phyloP scores from a whole-genome alignment of 345 rosid species.

The Hibiscus syriacus region DNA sequence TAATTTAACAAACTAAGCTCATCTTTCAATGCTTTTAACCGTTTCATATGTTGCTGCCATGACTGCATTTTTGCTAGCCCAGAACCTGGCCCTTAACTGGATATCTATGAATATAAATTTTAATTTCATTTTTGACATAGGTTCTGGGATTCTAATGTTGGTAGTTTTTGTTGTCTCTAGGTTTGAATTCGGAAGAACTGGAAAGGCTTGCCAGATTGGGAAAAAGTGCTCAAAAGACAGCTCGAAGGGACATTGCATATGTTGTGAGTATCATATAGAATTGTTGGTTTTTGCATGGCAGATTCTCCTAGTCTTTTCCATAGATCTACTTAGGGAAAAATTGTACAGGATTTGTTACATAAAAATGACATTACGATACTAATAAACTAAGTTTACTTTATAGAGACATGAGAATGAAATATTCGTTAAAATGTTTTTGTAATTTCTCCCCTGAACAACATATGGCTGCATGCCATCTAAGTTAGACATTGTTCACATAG shows the following conservation, averaged over 20 bases:
- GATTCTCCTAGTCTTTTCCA: background rate
- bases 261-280: constrained; percentile 54
- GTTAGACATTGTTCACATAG: background rate
- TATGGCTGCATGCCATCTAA: background rate
- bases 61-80: background rate
- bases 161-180: constrained; percentile 31
- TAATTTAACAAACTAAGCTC: background rate
- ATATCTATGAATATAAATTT: background rate
- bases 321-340: background rate
- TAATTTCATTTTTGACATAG: background rate
- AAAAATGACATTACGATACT: background rate
- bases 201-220: constrained; percentile 72
- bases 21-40: background rate
- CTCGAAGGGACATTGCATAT: constrained; percentile 76
- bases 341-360: background rate
- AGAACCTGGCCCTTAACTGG: background rate
- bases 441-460: background rate
- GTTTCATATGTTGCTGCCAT: background rate
- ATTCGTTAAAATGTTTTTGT: background rate
- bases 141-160: constrained; percentile 7
- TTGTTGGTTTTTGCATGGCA: background rate
- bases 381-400: background rate
- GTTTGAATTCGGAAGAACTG: constrained; percentile 52
- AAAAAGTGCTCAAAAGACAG: constrained; percentile 57
- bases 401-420: background rate